Percentiles rank a stretch among this genome's conserved stretches.
Evolutionary conservation across 306 rosid genomes (phyloP).

Genomic region (Rosa lucieae): DNA sequence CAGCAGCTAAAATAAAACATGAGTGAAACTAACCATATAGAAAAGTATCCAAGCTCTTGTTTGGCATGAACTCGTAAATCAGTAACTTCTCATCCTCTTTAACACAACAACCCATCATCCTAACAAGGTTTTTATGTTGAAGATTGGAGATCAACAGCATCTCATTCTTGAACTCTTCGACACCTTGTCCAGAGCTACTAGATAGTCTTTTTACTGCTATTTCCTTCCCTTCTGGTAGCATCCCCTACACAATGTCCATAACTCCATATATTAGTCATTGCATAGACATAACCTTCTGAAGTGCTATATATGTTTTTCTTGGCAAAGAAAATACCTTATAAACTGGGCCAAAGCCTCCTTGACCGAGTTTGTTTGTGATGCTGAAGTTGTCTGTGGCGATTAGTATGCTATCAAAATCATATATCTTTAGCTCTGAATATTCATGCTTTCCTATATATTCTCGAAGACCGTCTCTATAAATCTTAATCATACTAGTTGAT

Average conservation of each 20-base stretch:
- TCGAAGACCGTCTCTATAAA: background rate
- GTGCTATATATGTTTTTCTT: background rate
- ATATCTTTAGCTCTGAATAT: background rate
- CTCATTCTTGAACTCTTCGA: constrained; percentile 33
- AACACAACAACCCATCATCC: constrained; percentile 27
- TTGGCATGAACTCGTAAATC: constrained; percentile 31
- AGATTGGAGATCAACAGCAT: constrained; percentile 25
- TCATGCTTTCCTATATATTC: constrained; percentile 5
- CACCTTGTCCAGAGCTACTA: constrained; percentile 27
- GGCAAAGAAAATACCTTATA: background rate
- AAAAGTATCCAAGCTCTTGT: constrained; percentile 29
- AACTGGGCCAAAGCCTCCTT: constrained; percentile 26
- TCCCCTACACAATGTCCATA: constrained; percentile 19
- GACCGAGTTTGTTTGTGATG: background rate
- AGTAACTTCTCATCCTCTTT: constrained; percentile 27
- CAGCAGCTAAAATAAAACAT: background rate
- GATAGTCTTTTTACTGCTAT: constrained; percentile 35
- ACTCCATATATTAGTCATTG: background rate
- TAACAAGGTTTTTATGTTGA: constrained; percentile 34
- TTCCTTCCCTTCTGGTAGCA: constrained; percentile 21
- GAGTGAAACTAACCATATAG: constrained; percentile 15
- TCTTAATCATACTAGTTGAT: background rate
- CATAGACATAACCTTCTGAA: background rate
- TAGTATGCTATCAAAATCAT: background rate
- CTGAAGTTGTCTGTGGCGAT: background rate